phyloP scores from a whole-genome alignment of 2,329 filamentous ascomycete species.

The Falciphora oryzae region DNA sequence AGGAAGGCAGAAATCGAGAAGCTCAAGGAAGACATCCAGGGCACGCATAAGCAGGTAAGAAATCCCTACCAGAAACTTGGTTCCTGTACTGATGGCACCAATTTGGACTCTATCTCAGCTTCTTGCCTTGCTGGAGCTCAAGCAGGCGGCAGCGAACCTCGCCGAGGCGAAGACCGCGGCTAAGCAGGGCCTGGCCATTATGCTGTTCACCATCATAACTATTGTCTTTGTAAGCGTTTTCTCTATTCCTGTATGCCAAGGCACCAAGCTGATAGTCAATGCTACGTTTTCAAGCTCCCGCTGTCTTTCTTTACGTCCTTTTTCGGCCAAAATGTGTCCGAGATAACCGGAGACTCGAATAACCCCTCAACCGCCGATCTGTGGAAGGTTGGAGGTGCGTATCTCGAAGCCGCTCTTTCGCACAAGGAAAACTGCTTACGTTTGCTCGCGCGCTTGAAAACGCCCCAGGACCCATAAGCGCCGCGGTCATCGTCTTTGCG shows the following conservation, averaged over 20 bases:
- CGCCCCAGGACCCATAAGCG: background rate
- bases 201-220: conserved; percentile 41
- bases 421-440: background rate
- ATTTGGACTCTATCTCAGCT: background rate
- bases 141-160: conserved; percentile 32
- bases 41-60: background rate
- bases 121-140: background rate
- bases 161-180: background rate
- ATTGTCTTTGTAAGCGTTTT: conserved; percentile 35
- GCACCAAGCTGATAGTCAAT: background rate
- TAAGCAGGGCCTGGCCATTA: conserved; percentile 36
- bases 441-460: background rate
- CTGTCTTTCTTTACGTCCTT: conserved; percentile 32
- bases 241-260: too few relatives aligned
- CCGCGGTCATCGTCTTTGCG: background rate
- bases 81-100: too few relatives aligned
- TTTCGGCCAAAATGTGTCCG: conserved; percentile 32
- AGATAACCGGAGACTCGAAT: background rate
- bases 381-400: conserved; percentile 1
- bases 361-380: background rate
- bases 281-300: conserved; percentile 23
- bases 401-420: background rate
- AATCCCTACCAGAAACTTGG: too few relatives aligned
- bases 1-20: background rate
- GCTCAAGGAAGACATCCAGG: background rate